A percentile compares a stretch with the other conserved stretches of the same genome.
These are phyloP conservation scores for Alternaria longipes DNA, from an alignment of 2,329 filamentous ascomycete species.

Conservation along the genomic window DNA sequence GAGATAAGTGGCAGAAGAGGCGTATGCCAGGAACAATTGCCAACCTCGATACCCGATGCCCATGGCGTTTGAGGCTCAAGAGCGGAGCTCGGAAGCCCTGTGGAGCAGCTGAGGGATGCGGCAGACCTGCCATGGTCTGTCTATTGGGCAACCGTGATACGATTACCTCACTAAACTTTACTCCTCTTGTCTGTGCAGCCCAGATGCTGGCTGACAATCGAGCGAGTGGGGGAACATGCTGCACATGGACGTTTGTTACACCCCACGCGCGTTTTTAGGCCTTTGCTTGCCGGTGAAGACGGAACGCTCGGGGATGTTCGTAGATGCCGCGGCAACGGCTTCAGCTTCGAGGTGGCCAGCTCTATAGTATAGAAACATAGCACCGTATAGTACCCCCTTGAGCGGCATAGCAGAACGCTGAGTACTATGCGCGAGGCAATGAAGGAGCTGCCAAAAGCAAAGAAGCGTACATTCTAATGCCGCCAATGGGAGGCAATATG, in stretches of 20 bases:
- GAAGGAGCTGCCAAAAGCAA: slow-evolving; percentile 27
- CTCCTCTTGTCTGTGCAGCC: slow-evolving; percentile 27
- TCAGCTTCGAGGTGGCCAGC: not conserved
- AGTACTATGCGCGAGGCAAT: not conserved
- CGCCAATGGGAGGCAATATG: slow-evolving; percentile 10
- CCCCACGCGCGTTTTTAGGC: slow-evolving; percentile 7
- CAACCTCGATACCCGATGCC: slow-evolving; percentile 21
- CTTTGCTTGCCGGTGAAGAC: slow-evolving; percentile 20
- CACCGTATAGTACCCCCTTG: not conserved
- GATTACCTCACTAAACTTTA: slow-evolving; percentile 42
- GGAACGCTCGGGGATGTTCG: slow-evolving; percentile 10
- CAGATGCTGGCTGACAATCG: slow-evolving; percentile 26
- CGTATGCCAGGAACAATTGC: slow-evolving; percentile 26
- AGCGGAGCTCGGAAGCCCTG: slow-evolving; percentile 9
- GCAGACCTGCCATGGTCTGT: slow-evolving; percentile 3
- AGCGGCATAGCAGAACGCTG: not conserved
- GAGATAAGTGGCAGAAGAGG: slow-evolving; percentile 18
- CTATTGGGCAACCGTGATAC: slow-evolving; percentile 39
- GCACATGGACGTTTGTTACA: slow-evolving; percentile 21
- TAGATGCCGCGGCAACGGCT: slow-evolving; percentile 5
- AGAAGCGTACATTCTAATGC: slow-evolving; percentile 7
- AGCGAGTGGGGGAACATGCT: slow-evolving; percentile 27
- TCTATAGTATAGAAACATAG: not conserved
- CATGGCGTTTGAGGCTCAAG: slow-evolving; percentile 37
- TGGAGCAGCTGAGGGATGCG: slow-evolving; percentile 13